Evolutionary conservation across 1,284 basidiomycete genomes (phyloP), one percentile per base, ranked within the genome.

Genomic region (Trichosporon inkin): DNA sequence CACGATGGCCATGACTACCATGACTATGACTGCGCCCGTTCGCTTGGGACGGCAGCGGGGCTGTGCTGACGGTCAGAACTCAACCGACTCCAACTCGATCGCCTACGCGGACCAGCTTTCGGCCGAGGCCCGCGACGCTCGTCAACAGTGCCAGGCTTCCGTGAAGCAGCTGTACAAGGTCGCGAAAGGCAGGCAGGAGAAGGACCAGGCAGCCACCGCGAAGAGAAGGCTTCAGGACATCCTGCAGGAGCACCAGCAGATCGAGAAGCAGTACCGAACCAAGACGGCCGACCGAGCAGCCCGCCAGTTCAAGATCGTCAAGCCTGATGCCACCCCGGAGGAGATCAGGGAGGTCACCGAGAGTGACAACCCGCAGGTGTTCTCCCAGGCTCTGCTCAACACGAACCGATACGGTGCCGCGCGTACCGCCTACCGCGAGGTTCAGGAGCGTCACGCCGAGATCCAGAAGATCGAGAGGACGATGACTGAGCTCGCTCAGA

Each of bases 241-340:
- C 35, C 76, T 84, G 51, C 77, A 83, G 65, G 78, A 82, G 65
- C 83, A 84, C 71, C 92, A 97, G 80, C 85, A 85, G 40, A 91
- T 96, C 22, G 96, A 99, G 80, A 89, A 93, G 78, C 87, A 91
- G 73, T 92, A 90, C 77, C 87, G 95, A 61, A 84, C 88, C 67
- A 94, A 91, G 81, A 93, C 96, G 80, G 92, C 92, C 79, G 90
- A 94, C 76, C 84, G 93, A 49, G 87, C 95, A 81, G 94, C 95
- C 80, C 85, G 96, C 65, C 96, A 99, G 80, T 95, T 89, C 82
- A 92, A 88, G 80, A 99, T 99, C 68, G 91, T 94, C 60, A 95
- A 96, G 80, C 92, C 92, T 7, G 86, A 93, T 71, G 92, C 92
- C 2, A 88, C 90, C 14, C 84, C 85, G 4, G 87, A 91, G 60